A percentile compares a stretch with the other conserved stretches of the same genome.
phyloP scores from a whole-genome alignment of 352 stramenopile genomes.

The Pythium dissotocum region DNA sequence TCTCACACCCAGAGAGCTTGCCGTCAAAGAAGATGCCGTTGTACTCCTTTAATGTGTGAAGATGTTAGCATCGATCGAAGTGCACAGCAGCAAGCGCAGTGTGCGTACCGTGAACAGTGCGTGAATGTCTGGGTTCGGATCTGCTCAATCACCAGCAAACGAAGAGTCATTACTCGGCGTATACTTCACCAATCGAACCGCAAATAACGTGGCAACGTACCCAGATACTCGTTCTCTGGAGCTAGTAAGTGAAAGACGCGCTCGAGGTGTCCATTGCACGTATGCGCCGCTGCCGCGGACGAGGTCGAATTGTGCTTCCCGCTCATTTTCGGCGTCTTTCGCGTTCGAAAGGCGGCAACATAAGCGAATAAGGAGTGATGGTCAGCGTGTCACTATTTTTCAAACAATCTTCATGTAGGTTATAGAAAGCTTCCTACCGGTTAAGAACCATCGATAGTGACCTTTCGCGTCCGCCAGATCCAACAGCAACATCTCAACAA shows the following conservation, averaged over 20 bases:
- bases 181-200: neutral
- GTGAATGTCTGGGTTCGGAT: constrained; percentile 83
- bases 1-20: constrained; percentile 70
- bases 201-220: constrained; percentile 14
- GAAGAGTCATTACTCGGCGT: constrained; percentile 7
- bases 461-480: constrained; percentile 5
- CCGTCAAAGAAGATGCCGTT: constrained; percentile 83
- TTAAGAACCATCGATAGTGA: constrained; percentile 9
- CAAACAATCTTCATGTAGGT: neutral
- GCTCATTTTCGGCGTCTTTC: constrained; percentile 20
- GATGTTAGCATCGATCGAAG: neutral
- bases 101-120: constrained; percentile 60
- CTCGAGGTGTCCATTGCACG: constrained; percentile 1
- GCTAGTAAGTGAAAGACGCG: constrained; percentile 46
- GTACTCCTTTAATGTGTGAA: constrained; percentile 57
- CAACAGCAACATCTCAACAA: neutral
- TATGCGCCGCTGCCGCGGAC: neutral
- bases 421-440: neutral
- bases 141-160: constrained; percentile 28
- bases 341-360: constrained; percentile 6
- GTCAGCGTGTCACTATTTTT: neutral
- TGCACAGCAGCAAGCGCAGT: neutral
- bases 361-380: constrained; percentile 9
- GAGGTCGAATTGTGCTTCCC: constrained; percentile 18
- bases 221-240: constrained; percentile 70